Evolutionary conservation across 2,329 filamentous ascomycete species (phyloP).

Genomic region (Talaromyces sp.): DNA sequence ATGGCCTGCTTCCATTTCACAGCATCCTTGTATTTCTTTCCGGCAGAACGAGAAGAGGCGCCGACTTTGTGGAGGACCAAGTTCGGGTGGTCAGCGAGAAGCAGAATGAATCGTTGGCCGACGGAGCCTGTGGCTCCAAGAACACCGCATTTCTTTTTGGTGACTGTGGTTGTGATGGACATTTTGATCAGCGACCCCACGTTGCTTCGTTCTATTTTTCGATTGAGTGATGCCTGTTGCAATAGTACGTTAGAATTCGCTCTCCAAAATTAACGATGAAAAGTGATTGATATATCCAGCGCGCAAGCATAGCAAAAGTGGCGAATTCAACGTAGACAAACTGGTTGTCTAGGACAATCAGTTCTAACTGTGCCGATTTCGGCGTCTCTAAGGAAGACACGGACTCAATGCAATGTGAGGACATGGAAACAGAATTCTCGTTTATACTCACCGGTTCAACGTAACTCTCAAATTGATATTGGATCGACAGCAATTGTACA

Average conservation of each 20-base stretch:
- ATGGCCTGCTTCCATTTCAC: conserved; percentile 90
- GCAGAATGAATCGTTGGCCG: conserved; percentile 89
- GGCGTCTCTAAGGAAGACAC: not conserved
- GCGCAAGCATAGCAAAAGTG: not conserved
- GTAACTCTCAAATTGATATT: not conserved
- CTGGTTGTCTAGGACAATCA: not conserved
- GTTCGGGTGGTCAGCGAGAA: conserved; percentile 82
- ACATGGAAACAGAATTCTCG: not conserved
- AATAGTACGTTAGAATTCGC: not conserved
- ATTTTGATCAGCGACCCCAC: conserved; percentile 21
- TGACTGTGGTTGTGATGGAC: conserved; percentile 27
- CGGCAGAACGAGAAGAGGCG: conserved; percentile 81
- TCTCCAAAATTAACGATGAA: too few relatives aligned
- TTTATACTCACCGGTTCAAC: not conserved
- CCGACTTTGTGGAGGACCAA: conserved; percentile 85
- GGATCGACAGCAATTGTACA: not conserved
- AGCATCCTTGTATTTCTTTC: conserved; percentile 92
- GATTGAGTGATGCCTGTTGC: not conserved
- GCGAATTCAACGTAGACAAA: not conserved
- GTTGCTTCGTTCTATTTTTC: not conserved
- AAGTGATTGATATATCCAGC: too few relatives aligned
- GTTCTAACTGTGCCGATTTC: not conserved
- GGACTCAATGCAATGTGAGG: not conserved
- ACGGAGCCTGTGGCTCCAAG: conserved; percentile 92
- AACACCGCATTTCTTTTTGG: conserved; percentile 53